Base-by-base conservation (phyloP, 352 stramenopile species). In the Phytophthora aleatoria region DNA sequence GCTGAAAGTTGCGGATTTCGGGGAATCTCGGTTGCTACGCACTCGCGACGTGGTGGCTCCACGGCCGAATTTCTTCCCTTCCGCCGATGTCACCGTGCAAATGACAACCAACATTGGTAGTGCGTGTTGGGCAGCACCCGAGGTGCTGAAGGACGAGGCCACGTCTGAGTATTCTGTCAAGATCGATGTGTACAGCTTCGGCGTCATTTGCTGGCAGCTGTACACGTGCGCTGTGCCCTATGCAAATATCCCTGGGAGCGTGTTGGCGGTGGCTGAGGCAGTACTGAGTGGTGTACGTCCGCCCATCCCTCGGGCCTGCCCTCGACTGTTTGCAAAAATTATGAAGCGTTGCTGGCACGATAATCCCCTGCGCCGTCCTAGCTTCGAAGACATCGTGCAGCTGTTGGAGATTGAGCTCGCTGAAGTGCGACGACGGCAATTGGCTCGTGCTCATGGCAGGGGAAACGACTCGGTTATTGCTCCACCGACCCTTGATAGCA, bases 181-280 rank as follows among this genome's bases (percentile, higher is more conserved):
- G 59, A 85, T 94, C 30, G 85, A 94, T 70, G 85, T 94, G 20
- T 94, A 94, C 57, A 94, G 85, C 69, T 94, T 94, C 63, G 85
- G 81, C 20, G 85, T 94, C 65, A 90, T 92, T 56, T 94, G 83
- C 73, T 94, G 85, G 85, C 85, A 94, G 73, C 64, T 94, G 42
- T 89, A 76, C 59, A 91, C 85, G 26, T 90, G 83, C 64, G 74
- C 79, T 41, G 69, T 86, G 52, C 85, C 85, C 48, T 94, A 90
- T 54, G 73, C 71, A 12, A 79, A 92, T 45, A 94, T 94, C 24
- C 85, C 85, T n/a, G 85, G 85, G 24, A 94, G 85, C 27, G 77
- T 90, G 15, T 56, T 94, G 3, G 85, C 85, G 0, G 74, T 94
- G 8, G 73, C 83, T n/a, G 85, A 94, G 51, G 85, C 85, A 15